phyloP scores from a whole-genome alignment of 2,329 filamentous ascomycete species.

The Penicillium glabrum region DNA sequence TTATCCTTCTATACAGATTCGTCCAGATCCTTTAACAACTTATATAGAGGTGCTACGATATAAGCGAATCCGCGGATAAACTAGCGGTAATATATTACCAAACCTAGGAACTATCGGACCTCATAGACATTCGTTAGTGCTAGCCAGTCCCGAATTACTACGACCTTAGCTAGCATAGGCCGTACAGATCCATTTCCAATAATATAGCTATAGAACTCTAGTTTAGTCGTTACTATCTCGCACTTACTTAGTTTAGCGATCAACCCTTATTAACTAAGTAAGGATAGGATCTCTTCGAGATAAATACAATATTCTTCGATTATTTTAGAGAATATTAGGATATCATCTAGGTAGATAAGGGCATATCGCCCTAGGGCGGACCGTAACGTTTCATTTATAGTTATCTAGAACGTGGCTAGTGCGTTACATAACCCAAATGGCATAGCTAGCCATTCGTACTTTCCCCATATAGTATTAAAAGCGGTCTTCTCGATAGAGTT shows the following conservation, averaged over 20 bases:
- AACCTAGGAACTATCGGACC: not conserved
- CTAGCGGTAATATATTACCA: not conserved
- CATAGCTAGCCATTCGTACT: not conserved
- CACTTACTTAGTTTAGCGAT: not conserved
- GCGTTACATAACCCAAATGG: not conserved
- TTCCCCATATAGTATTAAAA: not conserved
- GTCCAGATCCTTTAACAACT: not conserved
- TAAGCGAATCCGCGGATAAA: not conserved
- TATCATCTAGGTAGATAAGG: too few relatives aligned
- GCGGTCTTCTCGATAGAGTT: not conserved
- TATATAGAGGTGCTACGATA: not conserved
- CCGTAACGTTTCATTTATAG: too few relatives aligned
- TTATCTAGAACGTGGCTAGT: not conserved
- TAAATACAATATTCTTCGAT: too few relatives aligned
- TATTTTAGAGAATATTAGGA: too few relatives aligned
- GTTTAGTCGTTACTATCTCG: not conserved
- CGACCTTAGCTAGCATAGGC: not conserved
- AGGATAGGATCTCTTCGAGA: too few relatives aligned
- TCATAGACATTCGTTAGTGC: not conserved
- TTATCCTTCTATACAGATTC: not conserved
- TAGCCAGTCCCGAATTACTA: not conserved
- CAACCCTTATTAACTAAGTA: too few relatives aligned
- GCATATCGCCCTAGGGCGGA: too few relatives aligned
- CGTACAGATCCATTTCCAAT: not conserved
- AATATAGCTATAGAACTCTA: not conserved